Base-by-base conservation (phyloP, 208 protist species). In the Herpetomonas tarakana region DNA sequence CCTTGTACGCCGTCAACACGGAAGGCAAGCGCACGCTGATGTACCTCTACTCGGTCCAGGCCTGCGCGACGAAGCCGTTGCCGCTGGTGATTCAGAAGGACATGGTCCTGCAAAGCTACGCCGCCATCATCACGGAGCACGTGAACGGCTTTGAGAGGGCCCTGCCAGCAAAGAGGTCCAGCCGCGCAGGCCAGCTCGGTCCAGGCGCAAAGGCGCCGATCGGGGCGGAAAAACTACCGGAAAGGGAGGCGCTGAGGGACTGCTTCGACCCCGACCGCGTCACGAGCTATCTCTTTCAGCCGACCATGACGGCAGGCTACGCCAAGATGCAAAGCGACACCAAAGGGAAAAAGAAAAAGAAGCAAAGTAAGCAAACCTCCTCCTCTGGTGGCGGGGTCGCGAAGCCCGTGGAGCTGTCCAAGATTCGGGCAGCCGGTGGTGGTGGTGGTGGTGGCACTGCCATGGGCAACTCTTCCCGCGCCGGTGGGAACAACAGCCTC, bases 1-100 rank as follows among this genome's bases (percentile, higher is more conserved):
- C 81, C 0, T 63, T 88, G 4, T 78, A 88, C 64, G 72, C 81
- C 14, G 65, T 88, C 38, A 78, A 76, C 69, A 63, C 75, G 64
- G 71, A 81, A 44, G 76, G 69, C 21, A 84, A 83, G 62, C 81
- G 77, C 1, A 74, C 68, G 11, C 53, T 88, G 24, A 72, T 80
- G 61, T 76, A 79, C 52, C 62, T 88, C 9, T 88, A 82, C 62
- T 66, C 41, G 29, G 54, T 65, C 1, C 69, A 78, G 49, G 50
- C 50, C 18, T 57, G 54, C 14, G 45, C 68, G 27, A 65, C 76
- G 22, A 54, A 65, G 53, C 68, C 62, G 25, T 38, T 84, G 41
- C 58, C 68, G 24, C 35, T 84, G 27, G 65, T 21, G 38, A 25
- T 84, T 2, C 64, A 75, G 52, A 74, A 78, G 31, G 73, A 77